A percentile compares a stretch with the other conserved stretches of the same genome.
phyloP scores from a whole-genome alignment of 371 early-diverging fungal genomes.

The Umbelopsis sp. region DNA sequence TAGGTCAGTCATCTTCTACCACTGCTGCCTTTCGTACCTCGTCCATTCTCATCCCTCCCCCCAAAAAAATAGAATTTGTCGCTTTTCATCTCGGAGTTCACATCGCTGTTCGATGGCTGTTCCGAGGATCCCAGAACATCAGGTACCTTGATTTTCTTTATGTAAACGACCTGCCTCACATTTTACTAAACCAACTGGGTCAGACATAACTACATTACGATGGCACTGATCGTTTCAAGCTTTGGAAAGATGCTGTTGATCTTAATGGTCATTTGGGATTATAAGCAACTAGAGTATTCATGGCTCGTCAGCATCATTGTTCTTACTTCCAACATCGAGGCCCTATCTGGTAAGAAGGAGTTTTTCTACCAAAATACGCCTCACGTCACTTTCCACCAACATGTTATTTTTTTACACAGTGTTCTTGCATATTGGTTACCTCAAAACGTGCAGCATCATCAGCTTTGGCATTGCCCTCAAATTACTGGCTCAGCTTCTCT shows the following conservation, averaged over 20 bases:
- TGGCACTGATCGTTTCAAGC: conserved; percentile 83
- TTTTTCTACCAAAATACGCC: neutral
- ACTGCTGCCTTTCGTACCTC: no score
- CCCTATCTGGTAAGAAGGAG: conserved; percentile 70
- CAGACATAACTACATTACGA: conserved; percentile 70
- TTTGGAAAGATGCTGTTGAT: conserved; percentile 91
- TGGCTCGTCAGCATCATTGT: conserved; percentile 82
- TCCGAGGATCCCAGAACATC: conserved; percentile 24
- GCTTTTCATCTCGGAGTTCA: conserved; percentile 50
- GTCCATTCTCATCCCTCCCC: no score
- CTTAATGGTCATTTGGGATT: conserved; percentile 95
- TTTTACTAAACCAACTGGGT: neutral
- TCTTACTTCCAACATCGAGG: conserved; percentile 84
- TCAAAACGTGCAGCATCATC: conserved; percentile 49
- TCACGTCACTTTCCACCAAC: neutral
- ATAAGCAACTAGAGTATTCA: conserved; percentile 80
- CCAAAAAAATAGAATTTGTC: conserved; percentile 39
- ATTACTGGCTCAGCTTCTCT: conserved; percentile 53
- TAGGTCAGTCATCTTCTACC: conserved; percentile 47
- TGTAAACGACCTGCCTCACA: neutral
- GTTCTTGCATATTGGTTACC: conserved; percentile 54
- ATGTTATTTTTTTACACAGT: conserved; percentile 33
- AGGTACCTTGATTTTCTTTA: conserved; percentile 22
- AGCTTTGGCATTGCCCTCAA: conserved; percentile 51
- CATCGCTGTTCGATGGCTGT: conserved; percentile 36